Base-by-base conservation (phyloP, 805 yeast species). In the Starmerella roubikii region DNA sequence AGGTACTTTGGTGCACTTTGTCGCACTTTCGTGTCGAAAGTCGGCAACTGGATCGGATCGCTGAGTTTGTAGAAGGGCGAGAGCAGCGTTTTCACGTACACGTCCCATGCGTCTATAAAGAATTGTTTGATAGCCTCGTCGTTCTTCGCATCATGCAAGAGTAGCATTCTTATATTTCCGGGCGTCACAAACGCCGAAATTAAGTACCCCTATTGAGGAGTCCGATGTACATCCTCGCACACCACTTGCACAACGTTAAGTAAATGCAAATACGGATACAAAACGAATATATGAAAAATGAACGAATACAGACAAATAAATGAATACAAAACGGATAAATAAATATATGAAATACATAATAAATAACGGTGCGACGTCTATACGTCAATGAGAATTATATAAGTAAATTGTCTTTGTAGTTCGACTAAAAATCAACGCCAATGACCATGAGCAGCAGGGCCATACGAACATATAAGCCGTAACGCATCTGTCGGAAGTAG, bases 401-500 rank as follows among this genome's bases (percentile, higher is more conserved):
- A 30, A 10, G 16, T 19, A 19, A 20, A n/a, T 30, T 12, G 15
- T n/a, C 20, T 30, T 30, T 18, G 30, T 27, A 10, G 20, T 29
- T 31, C n/a, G 26, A 4, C 23, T 66, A 81, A 48, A 78, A 74
- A 59, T 84, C 95, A 54, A 83, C 85, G 57, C 97, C 97, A 63
- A 91, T 77, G 48, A 93, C 98, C 94, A 91, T 80, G 40, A 97
- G 94, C 58, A 91, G 72, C 53, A 91, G 68, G 10, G 99, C 98
- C 99, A 91, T 91, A 72, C 99, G 85, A 34, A 93, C 94, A 58
- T 78, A 91, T 60, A 91, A 70, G 46, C 99, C 99, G 59, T 91
- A 88, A 63, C 93, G 80, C 98, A 91, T 91, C 70, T 91, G 97
- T 74, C 99, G 81, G 72, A 91, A 91, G 69, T 91, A 91, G 43